These are phyloP conservation scores for Ottelia alismoides DNA, from an alignment of 106 monocot species.

Conservation along the genomic window DNA sequence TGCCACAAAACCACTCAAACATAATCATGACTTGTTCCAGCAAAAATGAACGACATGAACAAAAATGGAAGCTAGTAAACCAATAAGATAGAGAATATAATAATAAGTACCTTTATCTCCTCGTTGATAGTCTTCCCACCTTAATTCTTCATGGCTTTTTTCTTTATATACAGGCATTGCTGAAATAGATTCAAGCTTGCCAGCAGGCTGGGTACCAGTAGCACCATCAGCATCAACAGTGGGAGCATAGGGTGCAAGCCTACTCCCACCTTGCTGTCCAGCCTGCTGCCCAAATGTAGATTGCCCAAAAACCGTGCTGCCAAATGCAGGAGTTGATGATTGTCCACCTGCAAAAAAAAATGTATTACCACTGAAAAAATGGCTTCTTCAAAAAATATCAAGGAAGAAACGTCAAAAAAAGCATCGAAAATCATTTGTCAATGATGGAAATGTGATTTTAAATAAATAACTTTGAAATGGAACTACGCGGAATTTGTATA, in stretches of 20 bases:
- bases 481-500: too few species aligned
- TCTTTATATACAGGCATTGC: constrained; percentile 95
- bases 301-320: constrained; percentile 72
- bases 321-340: constrained; percentile 57
- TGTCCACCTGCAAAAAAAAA: constrained; percentile 45
- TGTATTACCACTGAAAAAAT: not conserved
- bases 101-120: constrained; percentile 97
- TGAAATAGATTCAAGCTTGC: constrained; percentile 90
- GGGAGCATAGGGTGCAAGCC: constrained; percentile 46
- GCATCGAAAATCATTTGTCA: too few species aligned
- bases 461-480: too few species aligned
- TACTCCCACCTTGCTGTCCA: constrained; percentile 55
- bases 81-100: too few species aligned
- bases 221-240: constrained; percentile 53
- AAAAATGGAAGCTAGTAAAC: too few species aligned
- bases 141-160: constrained; percentile 91
- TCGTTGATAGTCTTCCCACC: constrained; percentile 98
- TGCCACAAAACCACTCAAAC: too few species aligned
- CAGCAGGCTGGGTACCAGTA: constrained; percentile 36
- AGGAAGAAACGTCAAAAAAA: too few species aligned
- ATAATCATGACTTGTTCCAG: too few species aligned
- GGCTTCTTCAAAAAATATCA: too few species aligned
- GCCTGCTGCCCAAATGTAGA: constrained; percentile 38
- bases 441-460: too few species aligned
- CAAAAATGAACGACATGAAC: too few species aligned